phyloP scores from a whole-genome alignment of 768 basidiomycete species.

The Panus rudis region DNA sequence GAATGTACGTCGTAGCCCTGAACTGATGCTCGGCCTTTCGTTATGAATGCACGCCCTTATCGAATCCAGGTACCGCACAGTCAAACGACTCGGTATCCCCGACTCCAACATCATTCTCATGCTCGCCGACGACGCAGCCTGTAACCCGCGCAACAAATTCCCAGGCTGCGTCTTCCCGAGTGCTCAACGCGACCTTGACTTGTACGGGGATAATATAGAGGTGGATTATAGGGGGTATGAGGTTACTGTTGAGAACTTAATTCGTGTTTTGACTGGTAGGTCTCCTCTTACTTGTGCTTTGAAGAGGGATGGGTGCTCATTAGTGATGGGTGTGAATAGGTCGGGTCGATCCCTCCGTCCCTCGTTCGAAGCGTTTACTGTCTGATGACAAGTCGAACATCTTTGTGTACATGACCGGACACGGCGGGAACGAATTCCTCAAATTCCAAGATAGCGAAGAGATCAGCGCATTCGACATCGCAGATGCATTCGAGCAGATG shows the following conservation, averaged over 20 bases:
- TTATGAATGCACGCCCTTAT: not conserved
- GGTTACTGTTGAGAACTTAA: slow-evolving; percentile 94
- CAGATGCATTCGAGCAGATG: slow-evolving; percentile 98
- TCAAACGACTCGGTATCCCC: slow-evolving; percentile 95
- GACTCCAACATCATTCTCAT: slow-evolving; percentile 99
- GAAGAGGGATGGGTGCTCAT: not conserved
- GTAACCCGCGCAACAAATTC: slow-evolving; percentile 87
- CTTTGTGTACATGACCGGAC: slow-evolving; percentile 98
- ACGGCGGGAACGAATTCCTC: slow-evolving; percentile 96
- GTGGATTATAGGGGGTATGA: slow-evolving; percentile 98
- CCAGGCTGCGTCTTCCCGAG: slow-evolving; percentile 93
- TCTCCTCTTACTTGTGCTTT: slow-evolving; percentile 2
- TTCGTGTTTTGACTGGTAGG: slow-evolving; percentile 86
- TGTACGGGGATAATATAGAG: slow-evolving; percentile 96
- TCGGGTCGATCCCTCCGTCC: slow-evolving; percentile 75
- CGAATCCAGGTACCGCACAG: slow-evolving; percentile 95
- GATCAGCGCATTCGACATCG: slow-evolving; percentile 94
- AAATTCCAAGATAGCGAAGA: slow-evolving; percentile 99
- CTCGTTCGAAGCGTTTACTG: slow-evolving; percentile 86
- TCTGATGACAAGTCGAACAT: slow-evolving; percentile 89
- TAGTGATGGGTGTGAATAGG: slow-evolving; percentile 38
- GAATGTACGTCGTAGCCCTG: slow-evolving; percentile 79
- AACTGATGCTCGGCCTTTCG: not conserved
- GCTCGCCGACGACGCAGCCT: slow-evolving; percentile 95
- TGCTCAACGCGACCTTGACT: slow-evolving; percentile 69